These are phyloP conservation scores for Aureobasidium sp. DNA, from an alignment of 2,329 filamentous ascomycete genomes.

Conservation along the genomic window DNA sequence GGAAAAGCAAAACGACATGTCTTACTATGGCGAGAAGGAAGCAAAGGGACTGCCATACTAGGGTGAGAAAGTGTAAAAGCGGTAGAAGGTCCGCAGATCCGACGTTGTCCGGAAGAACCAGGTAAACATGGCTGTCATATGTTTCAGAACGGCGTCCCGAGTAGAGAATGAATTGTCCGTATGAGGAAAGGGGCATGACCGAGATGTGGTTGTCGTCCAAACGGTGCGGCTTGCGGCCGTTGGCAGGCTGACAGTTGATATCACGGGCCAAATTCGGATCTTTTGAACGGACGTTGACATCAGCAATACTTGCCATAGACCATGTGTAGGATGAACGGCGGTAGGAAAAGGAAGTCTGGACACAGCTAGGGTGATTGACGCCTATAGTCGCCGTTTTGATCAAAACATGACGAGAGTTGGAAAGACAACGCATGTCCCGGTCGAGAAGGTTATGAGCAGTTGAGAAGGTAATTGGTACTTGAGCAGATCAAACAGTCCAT, in stretches of 20 bases:
- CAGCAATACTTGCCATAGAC: neutral
- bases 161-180: neutral
- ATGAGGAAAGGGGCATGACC: neutral
- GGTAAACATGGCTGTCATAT: neutral
- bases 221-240: neutral
- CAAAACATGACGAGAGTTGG: neutral
- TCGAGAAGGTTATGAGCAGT: neutral
- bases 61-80: neutral
- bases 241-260: neutral
- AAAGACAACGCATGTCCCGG: neutral
- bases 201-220: neutral
- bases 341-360: conserved; percentile 3
- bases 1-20: neutral
- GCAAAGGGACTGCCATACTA: neutral
- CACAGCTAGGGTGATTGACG: neutral
- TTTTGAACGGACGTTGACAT: neutral
- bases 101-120: neutral
- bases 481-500: neutral
- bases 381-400: conserved; percentile 8
- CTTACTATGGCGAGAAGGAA: neutral
- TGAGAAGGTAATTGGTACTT: neutral
- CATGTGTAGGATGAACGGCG: neutral
- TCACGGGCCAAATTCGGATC: neutral
- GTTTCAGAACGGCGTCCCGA: conserved; percentile 5
- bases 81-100: neutral